A percentile compares a stretch with the other conserved stretches of the same genome.
phyloP scores from a whole-genome alignment of 129 eudicot species.

The Rutidosis leptorrhynchoides region DNA sequence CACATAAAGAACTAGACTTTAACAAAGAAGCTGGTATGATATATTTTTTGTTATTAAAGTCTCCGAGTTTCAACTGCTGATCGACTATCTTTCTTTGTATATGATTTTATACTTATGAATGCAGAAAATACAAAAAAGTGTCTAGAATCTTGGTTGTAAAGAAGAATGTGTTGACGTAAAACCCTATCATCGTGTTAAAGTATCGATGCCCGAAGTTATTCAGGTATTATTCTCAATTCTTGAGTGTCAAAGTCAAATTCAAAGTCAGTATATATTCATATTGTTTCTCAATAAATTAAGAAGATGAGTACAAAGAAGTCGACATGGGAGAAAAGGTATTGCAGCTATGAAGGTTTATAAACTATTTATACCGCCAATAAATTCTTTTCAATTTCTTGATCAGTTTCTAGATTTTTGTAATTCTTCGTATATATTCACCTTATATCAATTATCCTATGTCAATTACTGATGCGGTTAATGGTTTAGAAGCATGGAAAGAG shows the following conservation, averaged over 20 bases:
- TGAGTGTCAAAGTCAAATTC: background rate
- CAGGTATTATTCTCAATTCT: slow-evolving; percentile 43
- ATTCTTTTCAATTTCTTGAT: slow-evolving; percentile 18
- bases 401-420: background rate
- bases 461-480: slow-evolving; percentile 79
- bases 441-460: slow-evolving; percentile 16
- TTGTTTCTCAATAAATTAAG: too few species aligned
- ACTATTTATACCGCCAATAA: slow-evolving; percentile 20
- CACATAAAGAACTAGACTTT: slow-evolving; percentile 88
- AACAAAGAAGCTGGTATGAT: slow-evolving; percentile 83
- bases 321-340: too few species aligned
- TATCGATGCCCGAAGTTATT: slow-evolving; percentile 78
- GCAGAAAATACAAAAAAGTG: slow-evolving; percentile 74
- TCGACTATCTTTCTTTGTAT: background rate
- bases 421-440: slow-evolving; percentile 12
- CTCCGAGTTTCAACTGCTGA: slow-evolving; percentile 2
- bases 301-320: too few species aligned
- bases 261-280: slow-evolving; percentile 12
- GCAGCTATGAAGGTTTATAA: slow-evolving; percentile 67
- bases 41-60: slow-evolving; percentile 1
- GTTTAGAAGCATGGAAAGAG: slow-evolving; percentile 87
- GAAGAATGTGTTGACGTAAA: slow-evolving; percentile 27
- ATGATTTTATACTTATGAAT: slow-evolving; percentile 17
- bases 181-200: slow-evolving; percentile 59
- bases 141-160: slow-evolving; percentile 73